Conservation (phyloP, 2,329 filamentous ascomycete species). For the Arachnomyces sp. region DNA sequence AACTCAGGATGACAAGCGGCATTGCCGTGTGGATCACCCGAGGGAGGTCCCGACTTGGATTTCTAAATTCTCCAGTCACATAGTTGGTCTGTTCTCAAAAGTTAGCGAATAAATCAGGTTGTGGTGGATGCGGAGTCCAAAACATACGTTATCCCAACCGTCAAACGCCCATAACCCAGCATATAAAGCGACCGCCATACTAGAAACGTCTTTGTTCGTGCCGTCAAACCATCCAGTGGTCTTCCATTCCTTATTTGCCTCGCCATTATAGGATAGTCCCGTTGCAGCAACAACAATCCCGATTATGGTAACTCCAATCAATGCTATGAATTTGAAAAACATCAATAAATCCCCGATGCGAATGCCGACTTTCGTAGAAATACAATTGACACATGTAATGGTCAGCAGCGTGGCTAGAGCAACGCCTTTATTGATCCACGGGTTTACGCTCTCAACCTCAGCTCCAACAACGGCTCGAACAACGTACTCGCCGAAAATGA, state of each 20-base stretch:
- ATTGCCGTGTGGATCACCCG: constrained; percentile 95
- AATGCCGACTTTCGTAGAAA: constrained; percentile 83
- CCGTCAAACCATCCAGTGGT: constrained; percentile 79
- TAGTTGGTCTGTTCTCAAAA: constrained; percentile 69
- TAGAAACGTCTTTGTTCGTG: constrained; percentile 69
- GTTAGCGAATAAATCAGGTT: constrained; percentile 7
- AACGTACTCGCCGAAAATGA: constrained; percentile 98
- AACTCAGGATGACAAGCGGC: constrained; percentile 83
- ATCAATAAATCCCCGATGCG: constrained; percentile 87
- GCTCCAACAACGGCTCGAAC: constrained; percentile 78
- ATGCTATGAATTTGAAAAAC: constrained; percentile 90
- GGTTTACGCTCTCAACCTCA: constrained; percentile 71
- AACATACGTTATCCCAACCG: constrained; percentile 91
- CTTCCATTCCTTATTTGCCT: constrained; percentile 80
- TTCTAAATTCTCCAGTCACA: constrained; percentile 92
- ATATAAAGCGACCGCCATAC: constrained; percentile 91
- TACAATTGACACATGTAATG: constrained; percentile 80
- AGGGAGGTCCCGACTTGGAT: constrained; percentile 81
- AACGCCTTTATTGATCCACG: constrained; percentile 86
- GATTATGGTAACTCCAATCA: constrained; percentile 77
- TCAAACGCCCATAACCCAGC: constrained; percentile 97
- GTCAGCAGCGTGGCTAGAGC: constrained; percentile 66
- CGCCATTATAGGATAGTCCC: constrained; percentile 68
- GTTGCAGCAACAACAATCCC: constrained; percentile 86
- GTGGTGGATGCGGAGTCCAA: background rate